A percentile compares a stretch with the other conserved stretches of the same genome.
Conservation (phyloP, 176 grass and related monocot genomes). For the Neostapfia colusana region DNA sequence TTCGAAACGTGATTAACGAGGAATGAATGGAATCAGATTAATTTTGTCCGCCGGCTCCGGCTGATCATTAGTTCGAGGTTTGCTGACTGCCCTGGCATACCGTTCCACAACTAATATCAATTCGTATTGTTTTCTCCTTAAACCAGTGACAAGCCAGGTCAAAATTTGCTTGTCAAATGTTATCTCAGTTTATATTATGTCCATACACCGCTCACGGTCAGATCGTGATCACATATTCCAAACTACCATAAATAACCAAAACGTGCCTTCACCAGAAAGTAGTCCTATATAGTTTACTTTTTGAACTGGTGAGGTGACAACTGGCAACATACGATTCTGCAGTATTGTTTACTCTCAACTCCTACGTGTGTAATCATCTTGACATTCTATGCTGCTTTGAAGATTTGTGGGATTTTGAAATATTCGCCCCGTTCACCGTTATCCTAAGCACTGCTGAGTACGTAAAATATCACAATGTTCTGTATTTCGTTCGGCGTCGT, state of each 20-base stretch:
- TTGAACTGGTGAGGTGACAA: neutral
- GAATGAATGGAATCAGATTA: neutral
- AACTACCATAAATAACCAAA: conserved; percentile 8
- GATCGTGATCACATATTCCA: neutral
- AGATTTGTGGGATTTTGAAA: neutral
- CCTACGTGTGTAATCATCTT: neutral
- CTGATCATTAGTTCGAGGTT: no score
- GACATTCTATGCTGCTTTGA: neutral
- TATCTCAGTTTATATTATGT: neutral
- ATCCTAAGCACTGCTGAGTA: neutral
- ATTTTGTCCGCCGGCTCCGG: neutral
- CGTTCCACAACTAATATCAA: neutral
- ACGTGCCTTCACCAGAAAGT: neutral
- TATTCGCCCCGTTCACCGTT: neutral
- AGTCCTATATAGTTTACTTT: conserved; percentile 28
- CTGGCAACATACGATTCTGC: neutral
- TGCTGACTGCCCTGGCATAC: neutral
- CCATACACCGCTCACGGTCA: neutral
- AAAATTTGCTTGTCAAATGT: neutral
- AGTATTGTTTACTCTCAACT: neutral
- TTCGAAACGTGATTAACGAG: neutral
- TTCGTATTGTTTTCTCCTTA: neutral
- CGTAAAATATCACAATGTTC: neutral
- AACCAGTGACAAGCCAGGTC: neutral
- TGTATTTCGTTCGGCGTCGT: neutral